Evolutionary conservation across 2,329 filamentous ascomycete genomes (phyloP), one percentile per base, ranked within the genome.

Genomic region (Xylariaceae sp.): DNA sequence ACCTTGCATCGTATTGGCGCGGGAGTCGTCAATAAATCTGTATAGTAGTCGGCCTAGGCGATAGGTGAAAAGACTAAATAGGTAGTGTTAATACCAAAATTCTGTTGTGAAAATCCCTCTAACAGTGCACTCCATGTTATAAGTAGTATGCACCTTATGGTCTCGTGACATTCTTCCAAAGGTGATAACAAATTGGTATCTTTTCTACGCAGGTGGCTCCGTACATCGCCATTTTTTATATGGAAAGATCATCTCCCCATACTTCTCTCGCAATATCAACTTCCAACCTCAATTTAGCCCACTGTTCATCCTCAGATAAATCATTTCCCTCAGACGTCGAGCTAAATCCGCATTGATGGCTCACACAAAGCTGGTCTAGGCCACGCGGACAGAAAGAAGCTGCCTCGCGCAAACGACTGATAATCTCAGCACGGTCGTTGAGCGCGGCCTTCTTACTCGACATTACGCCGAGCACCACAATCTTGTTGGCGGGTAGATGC

Each of bases 331-430:
- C 76, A 45, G 71, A 70, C 5, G 75, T 79, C n/a, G 69, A 73
- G 55, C 69, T 73, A 57, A 80, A 80, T 4, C 76, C 77, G 55
- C 76, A 80, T 64, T 80, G 77, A 56, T 79, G 76, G 52, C 72
- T 76, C 48, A 79, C 56, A 58, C 74, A 77, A 48, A 80, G 63
- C 68, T 80, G 76, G 41, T 77, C 71, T 6, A 79, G 62, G 0
- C 76, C 77, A 40, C 64, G 62, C n/a, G 73, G 72, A 54, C 74
- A 74, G 55, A 71, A 70, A 41, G 64, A 57, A 4, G 67, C 70
- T 17, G 71, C 71, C 61, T 73, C 71, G n/a, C 65, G 60, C 42
- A 74, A 48, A n/a, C 71, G 58, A 38, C 53, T 53, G 37, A 70
- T 50, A 40, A 71, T 61, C 11, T 67, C 63, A 23, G 63, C 64